Percentiles rank a stretch among this genome's conserved stretches.
These are phyloP conservation scores for Fraxinus americana DNA, from an alignment of 257 asterid genomes.

Conservation along the genomic window DNA sequence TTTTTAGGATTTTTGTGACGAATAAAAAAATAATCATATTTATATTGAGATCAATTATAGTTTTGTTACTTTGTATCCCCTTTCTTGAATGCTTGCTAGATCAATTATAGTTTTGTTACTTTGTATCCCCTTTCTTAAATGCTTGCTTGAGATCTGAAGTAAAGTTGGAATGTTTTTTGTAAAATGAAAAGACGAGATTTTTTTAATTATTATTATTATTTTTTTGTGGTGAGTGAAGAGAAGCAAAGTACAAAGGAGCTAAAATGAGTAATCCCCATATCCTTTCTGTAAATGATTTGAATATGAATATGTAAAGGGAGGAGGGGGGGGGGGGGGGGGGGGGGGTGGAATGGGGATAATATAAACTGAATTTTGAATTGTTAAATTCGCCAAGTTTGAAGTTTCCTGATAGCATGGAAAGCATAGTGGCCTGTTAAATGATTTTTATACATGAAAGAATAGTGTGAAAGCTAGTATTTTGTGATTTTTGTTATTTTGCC, in stretches of 20 bases:
- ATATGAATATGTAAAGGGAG: not conserved
- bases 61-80: not conserved
- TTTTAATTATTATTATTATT: not conserved
- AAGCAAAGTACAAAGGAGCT: too few relatives aligned
- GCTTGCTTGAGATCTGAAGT: constrained; percentile 29
- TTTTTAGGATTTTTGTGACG: not conserved
- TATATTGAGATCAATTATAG: constrained; percentile 4
- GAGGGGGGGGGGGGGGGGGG: not conserved
- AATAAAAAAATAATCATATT: not conserved
- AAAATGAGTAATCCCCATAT: constrained; percentile 4
- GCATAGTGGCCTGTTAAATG: not conserved
- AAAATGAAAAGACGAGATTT: not conserved
- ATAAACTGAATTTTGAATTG: constrained; percentile 6
- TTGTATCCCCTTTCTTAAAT: constrained; percentile 5
- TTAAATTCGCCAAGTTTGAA: not conserved
- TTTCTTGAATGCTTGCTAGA: too few relatives aligned
- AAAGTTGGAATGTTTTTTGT: not conserved
- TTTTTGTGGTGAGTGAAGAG: too few relatives aligned
- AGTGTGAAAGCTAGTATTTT: not conserved
- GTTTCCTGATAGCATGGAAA: not conserved
- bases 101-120: not conserved
- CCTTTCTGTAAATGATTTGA: constrained; percentile 23
- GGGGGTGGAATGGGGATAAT: constrained; percentile 6
- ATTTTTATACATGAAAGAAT: not conserved
- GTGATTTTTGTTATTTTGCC: not conserved